phyloP scores from a whole-genome alignment of 257 asterid genomes.

The Solanum chilense region DNA sequence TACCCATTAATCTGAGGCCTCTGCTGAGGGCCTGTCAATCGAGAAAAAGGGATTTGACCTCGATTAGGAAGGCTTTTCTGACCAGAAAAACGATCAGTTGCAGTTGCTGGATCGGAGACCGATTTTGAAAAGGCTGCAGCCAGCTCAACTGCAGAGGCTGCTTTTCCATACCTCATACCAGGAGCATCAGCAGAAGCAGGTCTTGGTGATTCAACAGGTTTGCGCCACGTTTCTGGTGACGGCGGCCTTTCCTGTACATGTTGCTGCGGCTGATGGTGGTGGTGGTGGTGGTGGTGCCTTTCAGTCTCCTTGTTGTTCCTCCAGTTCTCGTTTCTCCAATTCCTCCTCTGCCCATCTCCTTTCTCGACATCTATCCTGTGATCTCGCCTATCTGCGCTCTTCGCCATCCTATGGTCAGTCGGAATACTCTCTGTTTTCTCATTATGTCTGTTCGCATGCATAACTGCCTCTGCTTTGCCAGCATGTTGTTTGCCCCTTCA shows the following conservation, averaged over 20 bases:
- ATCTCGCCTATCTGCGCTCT: slow-evolving; percentile 54
- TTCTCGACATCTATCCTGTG: slow-evolving; percentile 42
- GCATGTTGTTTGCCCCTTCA: slow-evolving; percentile 49
- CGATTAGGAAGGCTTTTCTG: slow-evolving; percentile 49
- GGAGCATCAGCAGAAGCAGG: slow-evolving; percentile 33
- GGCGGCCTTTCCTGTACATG: slow-evolving; percentile 56
- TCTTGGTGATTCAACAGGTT: slow-evolving; percentile 41
- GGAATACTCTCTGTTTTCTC: slow-evolving; percentile 33
- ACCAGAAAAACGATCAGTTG: slow-evolving; percentile 34
- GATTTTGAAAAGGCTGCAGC: slow-evolving; percentile 87
- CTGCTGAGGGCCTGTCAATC: slow-evolving; percentile 59
- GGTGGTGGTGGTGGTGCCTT: slow-evolving; percentile 28
- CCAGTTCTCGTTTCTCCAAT: slow-evolving; percentile 50
- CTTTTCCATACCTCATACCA: slow-evolving; percentile 50
- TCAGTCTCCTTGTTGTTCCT: slow-evolving; percentile 43
- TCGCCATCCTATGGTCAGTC: slow-evolving; percentile 29
- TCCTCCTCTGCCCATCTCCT: slow-evolving; percentile 46
- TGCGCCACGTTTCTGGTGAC: slow-evolving; percentile 95
- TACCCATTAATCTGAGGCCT: slow-evolving; percentile 92
- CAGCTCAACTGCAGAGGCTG: slow-evolving; percentile 87
- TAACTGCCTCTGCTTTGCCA: slow-evolving; percentile 29
- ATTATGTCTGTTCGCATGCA: slow-evolving; percentile 17
- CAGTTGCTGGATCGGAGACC: slow-evolving; percentile 38
- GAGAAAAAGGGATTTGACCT: slow-evolving; percentile 68
- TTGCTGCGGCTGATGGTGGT: slow-evolving; percentile 29